Evolutionary conservation across 169 alveolate species (phyloP), one percentile per base, ranked within the genome.

Genomic region (Theileria orientalis): DNA sequence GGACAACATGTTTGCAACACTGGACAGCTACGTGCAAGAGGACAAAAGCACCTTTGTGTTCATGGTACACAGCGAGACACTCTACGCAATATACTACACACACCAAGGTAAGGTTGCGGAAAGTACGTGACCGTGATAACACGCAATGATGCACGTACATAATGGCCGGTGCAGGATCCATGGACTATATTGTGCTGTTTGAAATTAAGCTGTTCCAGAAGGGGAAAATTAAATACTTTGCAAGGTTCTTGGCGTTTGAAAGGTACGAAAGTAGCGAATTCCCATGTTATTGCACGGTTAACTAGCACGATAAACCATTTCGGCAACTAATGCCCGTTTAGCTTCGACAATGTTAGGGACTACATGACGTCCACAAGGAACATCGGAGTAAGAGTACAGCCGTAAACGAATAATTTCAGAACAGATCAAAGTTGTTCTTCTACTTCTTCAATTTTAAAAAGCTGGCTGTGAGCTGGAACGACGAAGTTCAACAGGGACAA

Each of bases 41-140:
- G 69, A 69, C 49, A 60, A 5, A 37, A 35, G 35, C 9, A 32
- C 83, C 6, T 69, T 71, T 33, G 76, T 69, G 64, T 44, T 79
- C 3, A 33, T 79, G 5, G 49, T 71, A 23, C 33, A 69, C 11
- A 69, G 57, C 40, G 61, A 32, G 13, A 56, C 60, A 7, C 67
- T 77, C 23, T 61, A 40, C 54, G 82, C 80, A 1, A 46, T 79
- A 6, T 79, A 72, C 49, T 51, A 35, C 73, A 79, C 68, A 70
- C 35, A 44, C 32, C 61, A 78, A 79, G 87, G 87, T 79, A 29
- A 6, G 25, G 5, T 37, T 9, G n/a, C n/a, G n/a, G n/a, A n/a
- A n/a, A n/a, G n/a, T n/a, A n/a, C n/a, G n/a, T n/a, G n/a, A n/a
- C n/a, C n/a, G n/a, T n/a, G n/a, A n/a, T n/a, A n/a, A n/a, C n/a